A percentile compares a stretch with the other conserved stretches of the same genome.
These are phyloP conservation scores for Botrytis fabae DNA, from an alignment of 2,329 filamentous ascomycete species.

Conservation along the genomic window DNA sequence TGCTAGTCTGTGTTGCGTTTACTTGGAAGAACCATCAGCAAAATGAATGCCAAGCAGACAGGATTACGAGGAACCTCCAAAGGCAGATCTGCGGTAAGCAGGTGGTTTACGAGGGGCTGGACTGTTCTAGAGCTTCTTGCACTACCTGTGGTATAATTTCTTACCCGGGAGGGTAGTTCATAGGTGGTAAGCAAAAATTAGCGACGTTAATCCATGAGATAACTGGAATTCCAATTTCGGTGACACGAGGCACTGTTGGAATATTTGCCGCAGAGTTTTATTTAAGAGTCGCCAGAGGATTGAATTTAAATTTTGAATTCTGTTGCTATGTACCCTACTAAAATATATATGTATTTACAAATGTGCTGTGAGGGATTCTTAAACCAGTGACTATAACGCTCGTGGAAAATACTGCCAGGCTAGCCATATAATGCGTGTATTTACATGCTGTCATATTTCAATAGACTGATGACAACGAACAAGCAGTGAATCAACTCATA, in stretches of 20 bases:
- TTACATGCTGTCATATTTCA: no score
- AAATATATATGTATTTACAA: background rate
- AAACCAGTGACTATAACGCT: background rate
- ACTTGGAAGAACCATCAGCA: slow-evolving; percentile 27
- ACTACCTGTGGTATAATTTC: background rate
- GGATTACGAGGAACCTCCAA: slow-evolving; percentile 23
- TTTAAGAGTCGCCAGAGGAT: background rate
- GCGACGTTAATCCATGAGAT: background rate
- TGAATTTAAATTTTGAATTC: background rate
- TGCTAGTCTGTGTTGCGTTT: slow-evolving; percentile 31
- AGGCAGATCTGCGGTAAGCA: slow-evolving; percentile 1
- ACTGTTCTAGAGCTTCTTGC: slow-evolving; percentile 27
- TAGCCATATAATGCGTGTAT: background rate
- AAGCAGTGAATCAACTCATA: background rate
- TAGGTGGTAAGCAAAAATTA: background rate
- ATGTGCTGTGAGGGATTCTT: background rate
- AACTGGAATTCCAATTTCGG: background rate
- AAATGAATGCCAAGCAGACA: background rate
- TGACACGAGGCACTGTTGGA: background rate
- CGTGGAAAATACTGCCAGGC: background rate
- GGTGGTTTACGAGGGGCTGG: slow-evolving; percentile 33
- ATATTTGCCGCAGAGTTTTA: background rate
- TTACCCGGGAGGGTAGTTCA: background rate
- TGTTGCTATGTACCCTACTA: background rate
- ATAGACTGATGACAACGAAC: background rate